Base-by-base conservation (phyloP, 371 early-diverging fungal genomes). In the Lichtheimia corymbifera region DNA sequence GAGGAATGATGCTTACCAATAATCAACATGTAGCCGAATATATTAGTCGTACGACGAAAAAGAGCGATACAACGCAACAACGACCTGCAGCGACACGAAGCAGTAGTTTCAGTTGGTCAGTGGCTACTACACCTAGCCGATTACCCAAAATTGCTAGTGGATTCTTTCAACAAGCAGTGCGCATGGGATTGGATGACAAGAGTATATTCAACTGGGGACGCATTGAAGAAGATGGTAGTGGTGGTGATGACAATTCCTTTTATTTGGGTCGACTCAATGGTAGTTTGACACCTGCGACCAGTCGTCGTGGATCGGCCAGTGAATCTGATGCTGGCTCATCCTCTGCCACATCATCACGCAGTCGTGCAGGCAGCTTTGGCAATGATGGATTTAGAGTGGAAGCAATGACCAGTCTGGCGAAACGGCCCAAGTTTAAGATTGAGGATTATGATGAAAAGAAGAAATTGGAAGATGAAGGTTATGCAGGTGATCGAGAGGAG, bases 131-230 rank as follows among this genome's bases (percentile, higher is more conserved):
- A 53, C 68, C 58, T 2, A 51, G 53, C 50, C 51, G 41, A 22
- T 43, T 68, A 9, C 64, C 68, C 12, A 62, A 66, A 51, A 66
- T 71, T 17, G 67, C 67, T 11, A 66, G 64, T 55, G 67, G 67
- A 2, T 71, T 71, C 61, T 66, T 71, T 52, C 56, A 64, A n/a
- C 61, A 64, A 45, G 67, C 67, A 24, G 53, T 64, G 43, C 45
- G 62, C n/a, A 59, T 66, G 61, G 80, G 83, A 71, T 51, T 83
- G 61, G 76, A 75, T 54, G 83, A 83, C 55, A 76, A 70, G 17
- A 71, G 67, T 30, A 71, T 83, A 2, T 86, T 83, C 59, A 79
- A 72, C 30, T 83, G 82, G 85, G 76, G 74, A 4, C 49, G 59
- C 25, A 25, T 59, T 9, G 61, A 70, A 50, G 73, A 67, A 18